These are phyloP conservation scores for Daldinia grandis DNA, from an alignment of 495 filamentous ascomycete genomes.

Conservation along the genomic window DNA sequence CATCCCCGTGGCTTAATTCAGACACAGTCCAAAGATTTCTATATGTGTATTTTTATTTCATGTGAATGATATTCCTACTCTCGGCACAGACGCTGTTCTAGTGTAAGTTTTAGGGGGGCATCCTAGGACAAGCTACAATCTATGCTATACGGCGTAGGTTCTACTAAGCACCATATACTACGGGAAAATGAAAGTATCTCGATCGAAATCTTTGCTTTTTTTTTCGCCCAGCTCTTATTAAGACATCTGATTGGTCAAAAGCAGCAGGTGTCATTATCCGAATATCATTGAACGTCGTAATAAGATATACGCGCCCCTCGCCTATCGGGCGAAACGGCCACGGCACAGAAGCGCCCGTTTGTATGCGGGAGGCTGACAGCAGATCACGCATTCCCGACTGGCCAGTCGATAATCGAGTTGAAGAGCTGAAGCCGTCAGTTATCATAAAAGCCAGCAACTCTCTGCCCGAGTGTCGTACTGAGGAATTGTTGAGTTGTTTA, in stretches of 20 bases:
- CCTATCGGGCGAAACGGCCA: too few relatives aligned
- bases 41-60: neutral
- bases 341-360: neutral
- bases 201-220: too few relatives aligned
- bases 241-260: too few relatives aligned
- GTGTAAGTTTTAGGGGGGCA: neutral
- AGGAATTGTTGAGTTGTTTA: conserved; percentile 1
- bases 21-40: neutral
- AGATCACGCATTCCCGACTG: neutral
- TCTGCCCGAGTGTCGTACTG: neutral
- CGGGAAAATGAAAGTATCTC: too few relatives aligned
- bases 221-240: too few relatives aligned
- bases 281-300: too few relatives aligned
- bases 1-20: neutral
- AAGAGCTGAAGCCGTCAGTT: too few relatives aligned
- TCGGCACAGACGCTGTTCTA: neutral
- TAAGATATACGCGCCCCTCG: too few relatives aligned
- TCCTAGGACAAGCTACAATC: too few relatives aligned
- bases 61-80: neutral
- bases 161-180: too few relatives aligned
- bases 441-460: neutral
- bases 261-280: too few relatives aligned
- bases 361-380: neutral
- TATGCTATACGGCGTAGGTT: too few relatives aligned
- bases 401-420: neutral